Conservation (phyloP, 352 stramenopile species). For the Globisporangium nodosum region DNA sequence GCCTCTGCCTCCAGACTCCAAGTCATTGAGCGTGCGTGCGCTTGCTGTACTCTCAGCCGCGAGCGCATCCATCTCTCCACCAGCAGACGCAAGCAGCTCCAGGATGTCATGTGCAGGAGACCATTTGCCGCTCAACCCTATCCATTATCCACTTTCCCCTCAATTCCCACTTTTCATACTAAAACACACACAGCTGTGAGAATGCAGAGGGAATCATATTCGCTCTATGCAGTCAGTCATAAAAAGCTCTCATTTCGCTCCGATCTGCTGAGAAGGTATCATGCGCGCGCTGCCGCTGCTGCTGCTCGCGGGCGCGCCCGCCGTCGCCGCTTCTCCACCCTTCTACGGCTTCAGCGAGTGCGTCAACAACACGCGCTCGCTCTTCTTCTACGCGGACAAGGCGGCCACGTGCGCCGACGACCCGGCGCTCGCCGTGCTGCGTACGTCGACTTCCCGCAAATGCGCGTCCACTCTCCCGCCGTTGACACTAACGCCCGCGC, state of each 20-base stretch:
- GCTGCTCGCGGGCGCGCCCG: neutral
- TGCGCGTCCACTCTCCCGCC: neutral
- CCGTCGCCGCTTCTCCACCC: slow-evolving; percentile 11
- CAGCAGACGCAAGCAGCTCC: neutral
- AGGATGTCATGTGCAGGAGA: neutral
- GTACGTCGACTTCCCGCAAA: slow-evolving; percentile 17
- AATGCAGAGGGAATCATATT: neutral
- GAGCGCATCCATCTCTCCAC: slow-evolving; percentile 1
- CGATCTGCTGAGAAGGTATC: no score
- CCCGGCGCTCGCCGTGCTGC: slow-evolving; percentile 38
- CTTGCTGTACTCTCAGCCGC: neutral
- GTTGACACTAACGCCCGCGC: neutral
- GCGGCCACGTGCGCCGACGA: slow-evolving; percentile 39
- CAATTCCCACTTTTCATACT: neutral
- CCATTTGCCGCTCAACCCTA: neutral
- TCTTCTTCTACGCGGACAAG: slow-evolving; percentile 69
- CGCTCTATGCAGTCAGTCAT: neutral
- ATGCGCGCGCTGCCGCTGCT: neutral
- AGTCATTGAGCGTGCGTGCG: neutral
- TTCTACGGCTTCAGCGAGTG: slow-evolving; percentile 79
- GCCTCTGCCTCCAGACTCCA: neutral
- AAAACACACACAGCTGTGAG: neutral
- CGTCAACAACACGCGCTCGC: slow-evolving; percentile 63
- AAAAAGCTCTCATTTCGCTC: no score
- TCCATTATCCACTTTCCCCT: neutral